Percentiles rank a stretch among this genome's conserved stretches.
phyloP scores from a whole-genome alignment of 108 stramenopile genomes.

The Cyclostephanos tholiformis region DNA sequence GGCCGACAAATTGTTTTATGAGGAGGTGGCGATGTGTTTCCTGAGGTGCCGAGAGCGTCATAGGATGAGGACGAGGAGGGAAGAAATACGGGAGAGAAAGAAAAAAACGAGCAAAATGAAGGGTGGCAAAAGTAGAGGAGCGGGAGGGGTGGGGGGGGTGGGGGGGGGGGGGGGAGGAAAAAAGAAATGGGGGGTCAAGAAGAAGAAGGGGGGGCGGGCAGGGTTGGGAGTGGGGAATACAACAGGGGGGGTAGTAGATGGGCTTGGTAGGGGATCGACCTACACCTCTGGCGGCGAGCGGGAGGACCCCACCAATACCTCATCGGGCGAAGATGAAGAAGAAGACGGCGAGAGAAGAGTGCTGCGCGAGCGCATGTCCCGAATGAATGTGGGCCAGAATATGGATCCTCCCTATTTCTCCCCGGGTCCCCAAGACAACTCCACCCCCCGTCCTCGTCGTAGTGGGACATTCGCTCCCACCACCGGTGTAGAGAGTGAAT shows the following conservation, averaged over 20 bases:
- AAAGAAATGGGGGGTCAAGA: slow-evolving; percentile 8
- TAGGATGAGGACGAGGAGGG: slow-evolving; percentile 41
- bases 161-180: slow-evolving; percentile 9
- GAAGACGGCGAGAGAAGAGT: neutral
- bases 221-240: neutral
- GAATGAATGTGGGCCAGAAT: slow-evolving; percentile 19
- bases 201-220: slow-evolving; percentile 9
- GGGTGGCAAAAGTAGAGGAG: neutral
- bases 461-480: neutral
- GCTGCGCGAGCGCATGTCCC: slow-evolving; percentile 14
- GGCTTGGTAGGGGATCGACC: neutral
- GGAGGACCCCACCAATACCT: neutral
- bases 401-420: neutral
- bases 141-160: no score
- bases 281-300: neutral
- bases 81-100: slow-evolving; percentile 30
- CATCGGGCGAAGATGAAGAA: neutral
- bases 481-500: slow-evolving; percentile 7
- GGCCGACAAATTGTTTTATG: slow-evolving; percentile 50
- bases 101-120: slow-evolving; percentile 26
- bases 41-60: slow-evolving; percentile 44
- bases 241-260: neutral
- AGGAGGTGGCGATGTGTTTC: slow-evolving; percentile 54
- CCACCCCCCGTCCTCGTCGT: neutral
- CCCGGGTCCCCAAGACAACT: neutral